Evolutionary conservation across 2,329 filamentous ascomycete species (phyloP).

Genomic region (Magnaporthiopsis poae): DNA sequence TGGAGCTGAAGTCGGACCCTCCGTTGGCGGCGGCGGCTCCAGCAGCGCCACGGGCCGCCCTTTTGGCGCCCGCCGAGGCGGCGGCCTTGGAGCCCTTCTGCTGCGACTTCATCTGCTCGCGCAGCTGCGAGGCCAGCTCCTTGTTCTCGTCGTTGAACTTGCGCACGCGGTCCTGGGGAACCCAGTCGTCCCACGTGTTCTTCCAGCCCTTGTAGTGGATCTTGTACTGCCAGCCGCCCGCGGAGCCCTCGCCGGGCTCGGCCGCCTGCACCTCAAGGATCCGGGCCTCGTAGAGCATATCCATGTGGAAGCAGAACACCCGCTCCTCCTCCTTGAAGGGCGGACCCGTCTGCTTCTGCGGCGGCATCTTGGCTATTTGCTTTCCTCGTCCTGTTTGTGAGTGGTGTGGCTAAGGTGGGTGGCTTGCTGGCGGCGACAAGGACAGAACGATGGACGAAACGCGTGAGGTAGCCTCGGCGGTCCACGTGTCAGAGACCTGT

Average conservation of each 20-base stretch:
- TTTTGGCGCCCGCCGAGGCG: slow-evolving; percentile 24
- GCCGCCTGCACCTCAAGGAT: slow-evolving; percentile 68
- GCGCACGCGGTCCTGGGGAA: slow-evolving; percentile 80
- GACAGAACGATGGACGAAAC: background rate
- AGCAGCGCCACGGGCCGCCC: slow-evolving; percentile 6
- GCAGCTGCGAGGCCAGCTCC: slow-evolving; percentile 68
- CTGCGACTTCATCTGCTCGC: slow-evolving; percentile 56
- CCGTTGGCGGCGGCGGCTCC: slow-evolving; percentile 9
- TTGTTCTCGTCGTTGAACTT: slow-evolving; percentile 94
- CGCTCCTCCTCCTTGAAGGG: slow-evolving; percentile 72
- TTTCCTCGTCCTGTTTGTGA: background rate
- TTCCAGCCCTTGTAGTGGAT: slow-evolving; percentile 99
- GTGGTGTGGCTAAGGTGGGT: background rate
- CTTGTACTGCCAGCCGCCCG: slow-evolving; percentile 64
- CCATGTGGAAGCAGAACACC: slow-evolving; percentile 92
- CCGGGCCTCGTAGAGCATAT: slow-evolving; percentile 95
- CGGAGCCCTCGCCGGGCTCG: slow-evolving; percentile 46
- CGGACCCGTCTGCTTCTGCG: slow-evolving; percentile 32
- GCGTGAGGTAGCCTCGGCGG: background rate
- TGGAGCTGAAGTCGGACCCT: slow-evolving; percentile 52
- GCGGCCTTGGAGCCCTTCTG: slow-evolving; percentile 41
- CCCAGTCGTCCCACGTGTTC: slow-evolving; percentile 99
- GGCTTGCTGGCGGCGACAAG: background rate
- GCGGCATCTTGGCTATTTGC: slow-evolving; percentile 15
- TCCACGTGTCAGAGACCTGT: background rate